A percentile compares a stretch with the other conserved stretches of the same genome.
Evolutionary conservation across 164 flowering plant species (phyloP).

Genomic region (Umbilicus rupestris): DNA sequence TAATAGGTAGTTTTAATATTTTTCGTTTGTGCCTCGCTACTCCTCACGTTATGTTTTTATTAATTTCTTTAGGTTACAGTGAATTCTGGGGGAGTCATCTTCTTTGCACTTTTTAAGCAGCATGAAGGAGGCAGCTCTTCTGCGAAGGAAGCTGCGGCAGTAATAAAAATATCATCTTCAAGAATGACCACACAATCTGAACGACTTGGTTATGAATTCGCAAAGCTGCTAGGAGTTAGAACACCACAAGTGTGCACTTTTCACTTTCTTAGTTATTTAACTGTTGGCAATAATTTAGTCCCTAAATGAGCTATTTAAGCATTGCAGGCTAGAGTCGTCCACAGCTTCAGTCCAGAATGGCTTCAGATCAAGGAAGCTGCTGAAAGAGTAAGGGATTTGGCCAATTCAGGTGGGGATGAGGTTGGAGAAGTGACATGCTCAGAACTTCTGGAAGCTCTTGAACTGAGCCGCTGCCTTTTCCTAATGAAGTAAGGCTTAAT

Average conservation of each 20-base stretch:
- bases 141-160: constrained; percentile 78
- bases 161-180: constrained; percentile 85
- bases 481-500: constrained; percentile 60
- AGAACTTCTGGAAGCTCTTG: constrained; percentile 96
- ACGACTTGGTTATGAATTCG: constrained; percentile 95
- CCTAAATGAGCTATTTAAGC: background rate
- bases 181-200: constrained; percentile 99
- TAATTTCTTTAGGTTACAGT: constrained; percentile 69
- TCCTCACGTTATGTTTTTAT: background rate
- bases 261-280: constrained; percentile 1
- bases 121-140: constrained; percentile 27
- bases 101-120: constrained; percentile 77
- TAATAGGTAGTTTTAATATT: too few relatives aligned
- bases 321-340: constrained; percentile 80
- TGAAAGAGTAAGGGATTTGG: constrained; percentile 65
- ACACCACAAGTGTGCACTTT: constrained; percentile 69
- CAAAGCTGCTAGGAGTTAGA: constrained; percentile 82
- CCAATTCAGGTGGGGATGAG: constrained; percentile 70
- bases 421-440: constrained; percentile 86
- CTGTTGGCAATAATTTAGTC: background rate
- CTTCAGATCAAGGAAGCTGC: constrained; percentile 79
- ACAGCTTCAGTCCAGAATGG: constrained; percentile 81
- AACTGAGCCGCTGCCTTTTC: constrained; percentile 86
- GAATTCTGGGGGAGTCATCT: constrained; percentile 97
- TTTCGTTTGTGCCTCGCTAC: background rate